Evolutionary conservation across 2,329 filamentous ascomycete genomes (phyloP).

Genomic region (Hymenoscyphus salicellus): DNA sequence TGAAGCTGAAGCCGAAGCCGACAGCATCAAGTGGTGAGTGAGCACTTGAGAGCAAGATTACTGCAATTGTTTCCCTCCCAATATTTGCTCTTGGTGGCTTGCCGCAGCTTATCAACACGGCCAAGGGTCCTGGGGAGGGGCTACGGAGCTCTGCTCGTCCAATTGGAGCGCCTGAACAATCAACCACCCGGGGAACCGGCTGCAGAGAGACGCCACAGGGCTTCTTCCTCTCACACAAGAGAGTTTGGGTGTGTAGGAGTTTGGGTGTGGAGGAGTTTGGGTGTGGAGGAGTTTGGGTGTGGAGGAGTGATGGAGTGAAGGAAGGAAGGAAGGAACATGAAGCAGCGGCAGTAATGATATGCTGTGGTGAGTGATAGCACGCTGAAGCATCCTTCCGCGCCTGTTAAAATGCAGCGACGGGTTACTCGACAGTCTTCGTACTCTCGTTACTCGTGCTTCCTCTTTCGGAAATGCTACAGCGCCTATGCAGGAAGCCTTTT

Average conservation of each 20-base stretch:
- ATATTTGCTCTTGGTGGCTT: conserved; percentile 1
- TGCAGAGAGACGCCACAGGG: conserved; percentile 1
- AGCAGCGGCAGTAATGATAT: not conserved
- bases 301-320: no score
- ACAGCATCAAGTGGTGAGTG: not conserved
- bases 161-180: not conserved
- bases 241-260: not conserved
- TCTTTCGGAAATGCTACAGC: not conserved
- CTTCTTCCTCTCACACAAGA: not conserved
- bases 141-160: not conserved
- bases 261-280: no score
- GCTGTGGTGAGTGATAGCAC: not conserved
- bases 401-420: not conserved
- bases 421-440: not conserved
- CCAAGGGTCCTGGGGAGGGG: conserved; percentile 2
- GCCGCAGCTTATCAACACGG: conserved; percentile 15
- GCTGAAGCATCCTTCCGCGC: not conserved
- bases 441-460: conserved; percentile 2
- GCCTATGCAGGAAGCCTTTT: not conserved
- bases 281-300: not conserved
- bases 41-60: not conserved
- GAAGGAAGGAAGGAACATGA: no score
- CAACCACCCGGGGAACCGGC: conserved; percentile 8
- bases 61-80: not conserved
- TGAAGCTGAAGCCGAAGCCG: not conserved